Evolutionary conservation across 331 rosid genomes (phyloP).

Genomic region (Quercus tomentella): DNA sequence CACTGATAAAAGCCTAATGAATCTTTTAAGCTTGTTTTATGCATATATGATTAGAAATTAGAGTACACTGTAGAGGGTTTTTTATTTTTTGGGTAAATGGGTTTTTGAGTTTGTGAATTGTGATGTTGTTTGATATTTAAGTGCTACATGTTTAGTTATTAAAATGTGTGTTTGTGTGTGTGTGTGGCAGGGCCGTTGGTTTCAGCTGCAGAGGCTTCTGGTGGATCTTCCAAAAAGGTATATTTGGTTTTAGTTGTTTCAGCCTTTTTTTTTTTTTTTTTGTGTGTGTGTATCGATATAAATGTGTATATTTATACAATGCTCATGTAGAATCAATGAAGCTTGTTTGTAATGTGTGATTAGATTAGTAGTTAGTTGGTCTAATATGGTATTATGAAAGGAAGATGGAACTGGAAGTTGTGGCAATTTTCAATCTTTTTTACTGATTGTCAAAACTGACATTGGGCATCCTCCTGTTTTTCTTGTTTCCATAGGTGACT

Average conservation of each 20-base stretch:
- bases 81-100: not conserved
- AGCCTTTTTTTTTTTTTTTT: not conserved
- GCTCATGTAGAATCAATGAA: not conserved
- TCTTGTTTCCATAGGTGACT: slow-evolving; percentile 48
- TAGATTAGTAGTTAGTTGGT: not conserved
- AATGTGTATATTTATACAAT: not conserved
- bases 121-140: not conserved
- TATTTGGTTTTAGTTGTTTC: not conserved
- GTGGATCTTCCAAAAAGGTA: slow-evolving; percentile 70
- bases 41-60: not conserved
- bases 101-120: not conserved
- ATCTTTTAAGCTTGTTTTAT: not conserved
- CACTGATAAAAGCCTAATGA: not conserved
- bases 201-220: slow-evolving; percentile 41
- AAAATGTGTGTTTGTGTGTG: not conserved
- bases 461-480: not conserved
- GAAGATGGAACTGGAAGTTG: not conserved
- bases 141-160: not conserved
- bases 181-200: slow-evolving; percentile 48
- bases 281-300: not conserved
- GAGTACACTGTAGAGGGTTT: not conserved
- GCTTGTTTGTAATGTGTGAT: not conserved
- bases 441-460: not conserved
- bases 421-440: not conserved
- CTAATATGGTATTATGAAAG: not conserved